Base-by-base conservation (phyloP, 1,139 yeast species). In the Blastobotrys apis region DNA sequence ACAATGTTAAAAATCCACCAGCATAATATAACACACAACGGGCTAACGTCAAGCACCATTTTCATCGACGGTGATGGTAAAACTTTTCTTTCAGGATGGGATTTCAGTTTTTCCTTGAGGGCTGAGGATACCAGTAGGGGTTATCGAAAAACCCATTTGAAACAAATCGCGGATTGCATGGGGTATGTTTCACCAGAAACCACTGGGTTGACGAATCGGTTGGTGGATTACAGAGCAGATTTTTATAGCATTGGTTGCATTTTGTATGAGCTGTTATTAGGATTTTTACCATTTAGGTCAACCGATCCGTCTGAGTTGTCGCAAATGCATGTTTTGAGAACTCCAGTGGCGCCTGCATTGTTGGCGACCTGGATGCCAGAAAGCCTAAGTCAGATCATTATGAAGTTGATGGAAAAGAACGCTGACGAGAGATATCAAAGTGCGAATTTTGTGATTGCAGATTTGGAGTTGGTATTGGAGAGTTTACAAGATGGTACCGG, bases 181-280 rank as follows among this genome's bases (percentile, higher is more conserved):
- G 77, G 78, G 0, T 77, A 71, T 50, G 69, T 75, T 52, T 71
- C 80, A 0, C 81, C 81, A 1, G 81, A 77, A 54, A 65, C 71
- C 3, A 67, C 77, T 15, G 73, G 76, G 1, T 71, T 69, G 22
- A 62, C 66, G 13, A 64, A 64, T 36, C 60, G 67, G 30, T 60
- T 68, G 2, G 75, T 74, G 6, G 80, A 75, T 49, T 71, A 64
- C 52, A 62, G 78, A 38, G 67, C 80, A 0, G 81, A 77, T 55
- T 67, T 75, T 42, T 77, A 76, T 53, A 67, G 77, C 27, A 51
- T 75, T 12, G 81, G 82, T 21, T 67, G 76, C 21, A 69, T 77
- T 3, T 50, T 77, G 33, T 75, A 77, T 51, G 79, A 75, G 48
- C 54, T 75, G 20, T 49, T 75, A 10, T 66, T 73, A 6, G 78